A percentile compares a stretch with the other conserved stretches of the same genome.
Evolutionary conservation across 1,139 yeast genomes (phyloP).

Genomic region (Taphrina flavorubra): DNA sequence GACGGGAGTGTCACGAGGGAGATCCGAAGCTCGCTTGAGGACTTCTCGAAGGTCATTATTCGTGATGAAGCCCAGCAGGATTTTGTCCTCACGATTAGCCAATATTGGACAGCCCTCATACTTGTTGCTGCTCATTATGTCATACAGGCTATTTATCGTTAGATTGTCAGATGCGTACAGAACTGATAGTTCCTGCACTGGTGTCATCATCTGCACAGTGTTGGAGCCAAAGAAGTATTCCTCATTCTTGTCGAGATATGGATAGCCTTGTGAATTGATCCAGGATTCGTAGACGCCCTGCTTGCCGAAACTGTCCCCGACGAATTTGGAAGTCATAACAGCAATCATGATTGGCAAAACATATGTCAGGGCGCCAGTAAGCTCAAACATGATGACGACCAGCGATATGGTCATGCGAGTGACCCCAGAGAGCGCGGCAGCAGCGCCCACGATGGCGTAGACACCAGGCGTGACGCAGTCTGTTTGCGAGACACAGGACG

Average conservation of each 20-base stretch:
- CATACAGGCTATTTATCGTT: neutral
- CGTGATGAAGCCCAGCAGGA: slow-evolving; percentile 8
- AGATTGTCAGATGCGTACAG: neutral
- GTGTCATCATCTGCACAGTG: neutral
- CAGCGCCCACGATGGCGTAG: slow-evolving; percentile 69
- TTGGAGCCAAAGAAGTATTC: slow-evolving; percentile 10
- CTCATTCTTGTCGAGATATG: slow-evolving; percentile 29
- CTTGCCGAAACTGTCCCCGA: slow-evolving; percentile 40
- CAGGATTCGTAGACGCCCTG: slow-evolving; percentile 41
- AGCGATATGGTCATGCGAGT: slow-evolving; percentile 67
- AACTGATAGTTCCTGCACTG: neutral
- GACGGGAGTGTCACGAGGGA: neutral
- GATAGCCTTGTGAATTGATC: slow-evolving; percentile 26
- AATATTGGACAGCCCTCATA: slow-evolving; percentile 22
- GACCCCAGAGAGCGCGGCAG: slow-evolving; percentile 71
- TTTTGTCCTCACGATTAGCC: neutral
- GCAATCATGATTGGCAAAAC: slow-evolving; percentile 50
- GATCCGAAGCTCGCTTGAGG: neutral
- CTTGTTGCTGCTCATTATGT: neutral
- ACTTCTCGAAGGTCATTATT: slow-evolving; percentile 7
- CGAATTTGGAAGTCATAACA: slow-evolving; percentile 43
- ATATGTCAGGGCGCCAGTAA: slow-evolving; percentile 66
- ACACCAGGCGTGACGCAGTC: slow-evolving; percentile 31
- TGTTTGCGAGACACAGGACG: slow-evolving; percentile 3
- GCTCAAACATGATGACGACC: slow-evolving; percentile 62